Base-by-base conservation (phyloP, 2,329 filamentous ascomycete genomes). In the Kalmusia sp. region DNA sequence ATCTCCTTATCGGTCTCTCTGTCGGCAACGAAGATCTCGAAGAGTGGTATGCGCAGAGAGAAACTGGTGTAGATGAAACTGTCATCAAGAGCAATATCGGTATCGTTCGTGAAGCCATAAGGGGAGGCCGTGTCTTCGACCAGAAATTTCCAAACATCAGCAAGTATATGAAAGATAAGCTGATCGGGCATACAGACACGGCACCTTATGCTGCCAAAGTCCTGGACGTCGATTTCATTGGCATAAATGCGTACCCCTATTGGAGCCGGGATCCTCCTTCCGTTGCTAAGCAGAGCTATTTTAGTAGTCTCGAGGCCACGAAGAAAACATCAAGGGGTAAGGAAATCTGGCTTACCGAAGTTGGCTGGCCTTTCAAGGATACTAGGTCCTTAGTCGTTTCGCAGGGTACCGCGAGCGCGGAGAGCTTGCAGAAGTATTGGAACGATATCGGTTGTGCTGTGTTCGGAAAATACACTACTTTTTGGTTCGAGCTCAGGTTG, bases 61-160 rank as follows among this genome's bases (percentile, higher is more conserved):
- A 2, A 80, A 83, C 22, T 12, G 87, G 81, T 11, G 89, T 89
- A 49, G 80, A 87, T 49, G 83, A 84, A 63, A 73, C 83, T 0
- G 82, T 85, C 30, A 77, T 96, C 35, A 81, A 84, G 56, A 68
- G 76, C 44, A 92, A 91, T 74, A 61, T 73, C 34, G 50, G 55
- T 1, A 49, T 56, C 19, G 64, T 72, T 5, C 62, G 57, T 14
- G 45, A 59, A 3, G 35, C 82, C 3, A 83, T 95, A 66, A 68
- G 82, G 27, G 27, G 30, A 6, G 17, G 14, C 7, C 21, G n/a
- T 22, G 30, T 19, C 17, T 35, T 46, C 6, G 43, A 9, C 11
- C n/a, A 22, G 35, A 4, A 12, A 19, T 35, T 43, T 22, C 38
- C 22, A 41, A 44, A 33, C 30, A 41, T 39, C 21, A 19, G 6